Conservation (phyloP, 345 rosid species). For the Linum usitatissimum region DNA sequence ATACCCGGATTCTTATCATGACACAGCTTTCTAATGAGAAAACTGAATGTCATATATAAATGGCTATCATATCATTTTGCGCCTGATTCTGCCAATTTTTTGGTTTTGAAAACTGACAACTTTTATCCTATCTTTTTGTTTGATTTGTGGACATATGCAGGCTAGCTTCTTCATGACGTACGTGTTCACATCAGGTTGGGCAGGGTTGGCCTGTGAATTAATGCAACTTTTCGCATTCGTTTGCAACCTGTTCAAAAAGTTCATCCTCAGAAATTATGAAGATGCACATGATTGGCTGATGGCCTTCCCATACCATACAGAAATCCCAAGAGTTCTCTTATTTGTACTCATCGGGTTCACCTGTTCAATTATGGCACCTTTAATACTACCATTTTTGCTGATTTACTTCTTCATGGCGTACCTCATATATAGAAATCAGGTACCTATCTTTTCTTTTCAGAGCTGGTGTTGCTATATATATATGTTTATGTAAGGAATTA, state of each 20-base stretch:
- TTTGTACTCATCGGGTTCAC: slow-evolving; percentile 85
- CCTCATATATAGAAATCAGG: slow-evolving; percentile 79
- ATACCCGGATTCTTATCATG: no score
- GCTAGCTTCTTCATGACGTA: slow-evolving; percentile 89
- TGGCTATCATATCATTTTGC: no score
- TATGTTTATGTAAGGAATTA: no score
- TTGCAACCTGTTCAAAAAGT: slow-evolving; percentile 37
- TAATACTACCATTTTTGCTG: slow-evolving; percentile 67
- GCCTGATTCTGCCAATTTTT: not conserved
- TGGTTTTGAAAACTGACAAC: not conserved
- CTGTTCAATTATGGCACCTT: slow-evolving; percentile 71
- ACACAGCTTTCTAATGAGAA: no score
- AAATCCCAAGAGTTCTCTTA: slow-evolving; percentile 67
- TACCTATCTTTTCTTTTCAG: slow-evolving; percentile 14
- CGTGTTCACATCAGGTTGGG: slow-evolving; percentile 82
- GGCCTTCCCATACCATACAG: slow-evolving; percentile 78
- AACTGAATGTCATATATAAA: no score
- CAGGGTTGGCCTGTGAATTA: slow-evolving; percentile 63
- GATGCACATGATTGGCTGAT: slow-evolving; percentile 32
- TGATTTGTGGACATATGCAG: slow-evolving; percentile 35
- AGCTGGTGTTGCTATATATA: slow-evolving; percentile 1
- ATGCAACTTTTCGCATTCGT: slow-evolving; percentile 57
- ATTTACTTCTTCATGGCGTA: slow-evolving; percentile 59
- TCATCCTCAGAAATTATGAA: slow-evolving; percentile 30
- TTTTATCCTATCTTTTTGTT: not conserved